Evolutionary conservation across 805 yeast genomes (phyloP).

Genomic region (Schwanniomyces vanrijiae): DNA sequence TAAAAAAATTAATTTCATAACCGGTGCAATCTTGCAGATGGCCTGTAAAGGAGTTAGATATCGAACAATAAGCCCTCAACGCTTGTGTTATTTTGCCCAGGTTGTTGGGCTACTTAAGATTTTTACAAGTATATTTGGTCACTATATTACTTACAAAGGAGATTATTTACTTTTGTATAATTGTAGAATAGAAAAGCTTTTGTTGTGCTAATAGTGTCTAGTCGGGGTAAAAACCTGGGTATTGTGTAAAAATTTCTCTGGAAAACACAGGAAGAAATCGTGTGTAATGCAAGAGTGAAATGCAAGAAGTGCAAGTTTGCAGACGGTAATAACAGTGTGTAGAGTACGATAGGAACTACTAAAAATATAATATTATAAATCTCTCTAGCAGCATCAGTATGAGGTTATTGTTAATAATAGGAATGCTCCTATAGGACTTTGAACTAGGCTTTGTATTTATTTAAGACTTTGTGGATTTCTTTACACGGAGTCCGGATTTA

Average conservation of each 20-base stretch:
- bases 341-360: background rate
- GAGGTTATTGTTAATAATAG: too few species aligned
- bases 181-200: background rate
- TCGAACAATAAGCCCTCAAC: background rate
- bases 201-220: too few species aligned
- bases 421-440: too few species aligned
- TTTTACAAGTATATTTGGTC: background rate
- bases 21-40: constrained; percentile 3
- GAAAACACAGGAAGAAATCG: background rate
- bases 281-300: background rate
- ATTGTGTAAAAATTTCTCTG: background rate
- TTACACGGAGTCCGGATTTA: background rate
- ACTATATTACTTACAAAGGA: background rate
- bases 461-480: background rate
- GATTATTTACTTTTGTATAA: background rate
- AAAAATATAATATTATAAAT: background rate
- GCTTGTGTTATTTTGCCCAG: background rate
- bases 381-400: background rate
- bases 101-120: background rate
- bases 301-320: background rate
- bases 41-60: background rate
- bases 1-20: constrained; percentile 3
- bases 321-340: background rate
- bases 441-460: too few species aligned
- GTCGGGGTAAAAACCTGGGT: background rate